Evolutionary conservation across 176 grass and related monocot species (phyloP).

Genomic region (Urochloa ruziziensis): DNA sequence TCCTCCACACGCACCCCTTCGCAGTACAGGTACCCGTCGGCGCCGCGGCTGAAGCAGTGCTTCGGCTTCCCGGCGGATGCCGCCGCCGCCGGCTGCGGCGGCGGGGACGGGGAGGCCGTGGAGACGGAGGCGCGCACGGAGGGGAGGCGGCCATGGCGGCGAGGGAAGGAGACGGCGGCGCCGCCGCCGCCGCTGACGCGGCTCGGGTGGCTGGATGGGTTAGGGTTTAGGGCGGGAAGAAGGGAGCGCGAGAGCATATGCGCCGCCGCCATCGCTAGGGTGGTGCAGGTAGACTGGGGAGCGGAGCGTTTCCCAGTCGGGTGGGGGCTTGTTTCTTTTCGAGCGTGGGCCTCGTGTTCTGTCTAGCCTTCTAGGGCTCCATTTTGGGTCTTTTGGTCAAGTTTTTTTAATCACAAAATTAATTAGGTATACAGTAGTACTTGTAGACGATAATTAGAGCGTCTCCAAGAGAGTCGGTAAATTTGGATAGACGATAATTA

Average conservation of each 20-base stretch:
- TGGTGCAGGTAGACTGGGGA: no score
- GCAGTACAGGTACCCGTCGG: constrained; percentile 79
- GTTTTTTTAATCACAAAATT: no score
- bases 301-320: no score
- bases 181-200: neutral
- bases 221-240: constrained; percentile 22
- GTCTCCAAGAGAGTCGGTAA: no score
- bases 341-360: no score
- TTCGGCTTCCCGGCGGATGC: constrained; percentile 11
- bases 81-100: neutral
- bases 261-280: constrained; percentile 47
- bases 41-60: constrained; percentile 69
- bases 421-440: no score
- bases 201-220: neutral
- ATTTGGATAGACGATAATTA: no score
- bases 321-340: no score
- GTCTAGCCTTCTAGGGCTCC: no score
- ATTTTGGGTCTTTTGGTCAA: no score
- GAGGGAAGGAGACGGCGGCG: neutral
- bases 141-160: neutral
- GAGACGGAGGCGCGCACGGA: constrained; percentile 43
- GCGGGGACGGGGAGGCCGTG: constrained; percentile 33
- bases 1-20: constrained; percentile 75
- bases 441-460: no score
- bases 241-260: constrained; percentile 45